Conservation (phyloP, 2,329 filamentous ascomycete genomes). For the Volutella citrinella region DNA sequence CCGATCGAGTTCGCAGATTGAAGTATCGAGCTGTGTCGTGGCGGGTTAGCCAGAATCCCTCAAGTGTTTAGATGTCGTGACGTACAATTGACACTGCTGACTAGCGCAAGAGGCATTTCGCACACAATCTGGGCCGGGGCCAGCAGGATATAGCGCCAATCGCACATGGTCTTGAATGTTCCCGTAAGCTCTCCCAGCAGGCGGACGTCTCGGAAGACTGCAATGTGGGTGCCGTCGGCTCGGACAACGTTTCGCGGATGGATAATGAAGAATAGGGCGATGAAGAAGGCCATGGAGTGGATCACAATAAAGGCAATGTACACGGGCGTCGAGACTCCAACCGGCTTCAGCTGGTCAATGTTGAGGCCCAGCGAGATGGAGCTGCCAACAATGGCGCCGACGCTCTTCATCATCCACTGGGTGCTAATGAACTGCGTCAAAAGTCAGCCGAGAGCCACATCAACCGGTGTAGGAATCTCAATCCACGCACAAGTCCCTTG, state of each 20-base stretch:
- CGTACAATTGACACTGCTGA: constrained; percentile 1
- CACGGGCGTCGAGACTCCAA: constrained; percentile 4
- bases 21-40: constrained; percentile 1
- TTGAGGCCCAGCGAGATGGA: constrained; percentile 8
- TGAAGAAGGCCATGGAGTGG: neutral
- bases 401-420: constrained; percentile 6
- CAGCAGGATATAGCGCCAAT: neutral
- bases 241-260: neutral
- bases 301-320: constrained; percentile 14
- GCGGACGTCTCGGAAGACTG: neutral
- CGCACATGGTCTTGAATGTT: neutral
- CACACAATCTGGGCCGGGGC: neutral
- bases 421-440: constrained; percentile 5
- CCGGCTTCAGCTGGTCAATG: constrained; percentile 3
- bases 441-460: too few relatives aligned
- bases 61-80: neutral
- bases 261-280: constrained; percentile 1
- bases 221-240: constrained; percentile 1
- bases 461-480: too few relatives aligned
- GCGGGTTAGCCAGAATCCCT: neutral
- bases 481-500: constrained; percentile 4
- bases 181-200: neutral
- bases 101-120: neutral
- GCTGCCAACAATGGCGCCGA: constrained; percentile 8
- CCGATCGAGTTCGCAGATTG: constrained; percentile 1